Evolutionary conservation across 2,329 filamentous ascomycete species (phyloP).

Genomic region (Drechslerella stenobrocha): DNA sequence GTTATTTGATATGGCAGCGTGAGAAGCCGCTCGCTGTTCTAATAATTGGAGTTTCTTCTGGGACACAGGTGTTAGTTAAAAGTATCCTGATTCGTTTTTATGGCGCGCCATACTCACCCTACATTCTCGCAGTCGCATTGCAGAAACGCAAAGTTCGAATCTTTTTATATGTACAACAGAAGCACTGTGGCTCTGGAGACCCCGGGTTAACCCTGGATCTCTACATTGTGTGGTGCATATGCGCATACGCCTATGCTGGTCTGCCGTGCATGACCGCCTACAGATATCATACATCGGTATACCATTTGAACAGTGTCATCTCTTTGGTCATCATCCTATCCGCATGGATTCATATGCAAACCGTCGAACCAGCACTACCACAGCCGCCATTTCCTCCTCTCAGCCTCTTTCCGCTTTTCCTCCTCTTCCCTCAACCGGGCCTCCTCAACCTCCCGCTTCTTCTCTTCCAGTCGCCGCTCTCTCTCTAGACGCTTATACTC

Average conservation of each 20-base stretch:
- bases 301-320: too few species aligned
- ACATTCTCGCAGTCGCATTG: too few species aligned
- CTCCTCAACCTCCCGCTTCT: conserved; percentile 53
- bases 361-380: conserved; percentile 19
- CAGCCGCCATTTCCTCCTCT: conserved; percentile 52
- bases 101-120: conserved; percentile 12
- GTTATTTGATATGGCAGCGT: too few species aligned
- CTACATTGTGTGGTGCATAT: too few species aligned
- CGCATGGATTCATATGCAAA: too few species aligned
- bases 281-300: too few species aligned
- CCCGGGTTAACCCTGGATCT: conserved; percentile 9
- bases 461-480: conserved; percentile 59
- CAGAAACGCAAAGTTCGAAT: conserved; percentile 20
- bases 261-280: too few species aligned
- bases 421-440: conserved; percentile 55
- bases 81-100: conserved; percentile 52
- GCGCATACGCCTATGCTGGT: too few species aligned
- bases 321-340: too few species aligned
- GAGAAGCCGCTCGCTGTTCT: too few species aligned
- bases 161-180: conserved; percentile 50
- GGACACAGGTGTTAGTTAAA: too few species aligned
- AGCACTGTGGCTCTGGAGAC: background rate
- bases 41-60: too few species aligned
- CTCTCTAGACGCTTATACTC: conserved; percentile 71
- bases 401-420: conserved; percentile 42